These are phyloP conservation scores for Opeltia flavorubescens DNA, from an alignment of 495 filamentous ascomycete species.

Conservation along the genomic window DNA sequence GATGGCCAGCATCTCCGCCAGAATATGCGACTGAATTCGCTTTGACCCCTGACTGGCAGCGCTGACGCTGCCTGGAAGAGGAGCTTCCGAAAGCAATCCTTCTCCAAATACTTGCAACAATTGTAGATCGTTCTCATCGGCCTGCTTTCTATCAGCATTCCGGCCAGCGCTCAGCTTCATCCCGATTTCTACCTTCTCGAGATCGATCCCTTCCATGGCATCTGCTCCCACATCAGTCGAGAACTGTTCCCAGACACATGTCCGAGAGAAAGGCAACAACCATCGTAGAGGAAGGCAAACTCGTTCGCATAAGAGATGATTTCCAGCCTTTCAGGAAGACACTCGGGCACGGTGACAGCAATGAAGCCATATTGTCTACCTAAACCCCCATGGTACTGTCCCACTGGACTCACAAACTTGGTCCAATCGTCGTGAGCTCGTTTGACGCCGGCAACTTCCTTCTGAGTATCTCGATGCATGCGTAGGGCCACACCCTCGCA, in stretches of 20 bases:
- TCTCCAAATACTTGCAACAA: background rate
- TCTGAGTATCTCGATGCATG: constrained; percentile 9
- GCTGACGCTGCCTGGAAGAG: too few relatives aligned
- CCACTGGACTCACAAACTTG: constrained; percentile 13
- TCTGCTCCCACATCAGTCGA: background rate
- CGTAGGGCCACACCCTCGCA: constrained; percentile 14
- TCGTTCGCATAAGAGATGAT: constrained; percentile 30
- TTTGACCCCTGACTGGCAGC: background rate
- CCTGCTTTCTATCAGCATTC: background rate
- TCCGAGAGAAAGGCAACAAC: constrained; percentile 14
- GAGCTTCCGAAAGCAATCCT: background rate
- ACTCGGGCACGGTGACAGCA: constrained; percentile 19
- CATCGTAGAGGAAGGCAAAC: constrained; percentile 30
- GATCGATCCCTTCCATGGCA: background rate
- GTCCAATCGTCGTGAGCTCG: constrained; percentile 20
- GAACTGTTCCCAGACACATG: background rate
- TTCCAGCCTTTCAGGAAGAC: constrained; percentile 28
- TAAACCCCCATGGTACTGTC: constrained; percentile 15
- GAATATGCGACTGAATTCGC: background rate
- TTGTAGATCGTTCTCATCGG: background rate
- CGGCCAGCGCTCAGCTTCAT: too few relatives aligned
- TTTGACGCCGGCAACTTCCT: constrained; percentile 14
- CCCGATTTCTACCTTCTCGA: background rate
- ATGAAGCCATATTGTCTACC: constrained; percentile 18
- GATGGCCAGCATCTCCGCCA: background rate